phyloP scores from a whole-genome alignment of 306 rosid genomes.

The Cucumis cinereus region DNA sequence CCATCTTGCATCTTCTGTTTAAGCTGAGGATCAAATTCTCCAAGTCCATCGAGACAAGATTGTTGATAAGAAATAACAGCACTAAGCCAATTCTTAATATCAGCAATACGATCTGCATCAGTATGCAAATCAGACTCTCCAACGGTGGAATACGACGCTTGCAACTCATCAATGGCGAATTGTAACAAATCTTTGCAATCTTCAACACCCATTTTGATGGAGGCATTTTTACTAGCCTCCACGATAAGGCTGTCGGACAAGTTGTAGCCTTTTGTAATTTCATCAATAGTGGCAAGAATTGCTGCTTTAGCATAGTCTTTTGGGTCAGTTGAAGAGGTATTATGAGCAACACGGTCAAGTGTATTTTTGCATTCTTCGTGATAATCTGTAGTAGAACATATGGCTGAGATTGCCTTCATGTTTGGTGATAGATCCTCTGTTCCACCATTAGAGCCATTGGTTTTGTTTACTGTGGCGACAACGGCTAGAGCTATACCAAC shows the following conservation, averaged over 20 bases:
- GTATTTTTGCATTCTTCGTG: constrained; percentile 29
- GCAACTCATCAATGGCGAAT: constrained; percentile 29
- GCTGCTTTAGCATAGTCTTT: constrained; percentile 30
- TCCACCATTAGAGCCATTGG: background rate
- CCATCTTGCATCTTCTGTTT: constrained; percentile 15
- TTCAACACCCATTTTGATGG: constrained; percentile 29
- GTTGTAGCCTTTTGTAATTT: constrained; percentile 34
- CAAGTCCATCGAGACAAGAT: constrained; percentile 32
- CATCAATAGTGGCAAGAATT: constrained; percentile 20
- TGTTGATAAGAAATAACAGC: constrained; percentile 40
- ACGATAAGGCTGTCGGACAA: constrained; percentile 24
- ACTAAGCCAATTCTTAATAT: constrained; percentile 53
- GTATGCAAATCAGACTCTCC: constrained; percentile 14
- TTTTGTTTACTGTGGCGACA: constrained; percentile 17
- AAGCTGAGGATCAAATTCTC: constrained; percentile 6
- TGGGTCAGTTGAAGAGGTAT: constrained; percentile 15
- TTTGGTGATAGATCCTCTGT: background rate
- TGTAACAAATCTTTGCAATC: constrained; percentile 54
- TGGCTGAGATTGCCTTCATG: constrained; percentile 9
- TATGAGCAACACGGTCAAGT: constrained; percentile 15
- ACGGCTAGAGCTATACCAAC: constrained; percentile 53
- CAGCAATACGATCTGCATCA: constrained; percentile 14
- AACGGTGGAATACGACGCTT: constrained; percentile 14
- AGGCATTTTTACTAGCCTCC: constrained; percentile 7
- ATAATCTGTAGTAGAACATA: constrained; percentile 35